A percentile compares a stretch with the other conserved stretches of the same genome.
phyloP scores from a whole-genome alignment of 345 rosid species.

The Aquilaria yunnanensis region DNA sequence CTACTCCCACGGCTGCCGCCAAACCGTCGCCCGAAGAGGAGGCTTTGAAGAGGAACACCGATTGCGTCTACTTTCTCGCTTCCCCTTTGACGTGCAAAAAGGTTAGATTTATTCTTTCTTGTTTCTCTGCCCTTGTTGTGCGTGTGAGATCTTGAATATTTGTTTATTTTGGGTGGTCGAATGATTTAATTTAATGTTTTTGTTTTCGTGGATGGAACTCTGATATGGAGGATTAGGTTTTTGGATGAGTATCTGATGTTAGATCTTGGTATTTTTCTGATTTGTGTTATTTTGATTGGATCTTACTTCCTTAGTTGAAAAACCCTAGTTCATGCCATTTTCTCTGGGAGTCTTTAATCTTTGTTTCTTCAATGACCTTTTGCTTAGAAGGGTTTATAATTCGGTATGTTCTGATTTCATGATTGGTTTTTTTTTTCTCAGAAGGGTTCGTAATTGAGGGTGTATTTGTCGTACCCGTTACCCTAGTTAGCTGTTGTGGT shows the following conservation, averaged over 20 bases:
- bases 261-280: slow-evolving; percentile 7
- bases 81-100: slow-evolving; percentile 98
- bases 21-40: slow-evolving; percentile 54
- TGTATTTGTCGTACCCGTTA: background rate
- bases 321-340: background rate
- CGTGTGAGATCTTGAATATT: background rate
- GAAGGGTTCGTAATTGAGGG: background rate
- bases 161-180: background rate
- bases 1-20: slow-evolving; percentile 14
- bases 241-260: background rate
- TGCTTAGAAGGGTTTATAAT: too few species aligned
- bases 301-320: slow-evolving; percentile 1
- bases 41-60: slow-evolving; percentile 85
- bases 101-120: slow-evolving; percentile 29
- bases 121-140: background rate
- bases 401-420: too few species aligned
- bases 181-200: background rate
- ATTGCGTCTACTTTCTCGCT: slow-evolving; percentile 93
- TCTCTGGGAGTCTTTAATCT: too few species aligned
- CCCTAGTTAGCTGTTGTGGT: too few species aligned
- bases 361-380: too few species aligned
- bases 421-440: background rate
- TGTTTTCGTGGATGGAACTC: background rate
- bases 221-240: background rate
- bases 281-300: too few species aligned